Conservation (phyloP, 768 basidiomycete species). For the Podaxis sp. region DNA sequence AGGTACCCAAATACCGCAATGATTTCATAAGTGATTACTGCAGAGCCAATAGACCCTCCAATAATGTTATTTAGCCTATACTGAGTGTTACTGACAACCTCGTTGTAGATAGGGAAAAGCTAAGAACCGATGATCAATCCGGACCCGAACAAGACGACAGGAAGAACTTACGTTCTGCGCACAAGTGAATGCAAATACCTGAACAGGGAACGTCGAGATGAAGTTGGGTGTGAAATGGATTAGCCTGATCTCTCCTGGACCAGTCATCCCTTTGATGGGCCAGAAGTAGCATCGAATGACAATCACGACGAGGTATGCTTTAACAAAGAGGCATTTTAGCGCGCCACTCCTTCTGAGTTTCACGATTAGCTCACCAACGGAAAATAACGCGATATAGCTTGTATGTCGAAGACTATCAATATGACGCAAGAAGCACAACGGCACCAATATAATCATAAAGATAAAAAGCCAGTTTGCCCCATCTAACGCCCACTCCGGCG, state of each 20-base stretch:
- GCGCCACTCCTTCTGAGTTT: not conserved
- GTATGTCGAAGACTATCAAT: slow-evolving; percentile 87
- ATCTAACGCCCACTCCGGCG: slow-evolving; percentile 72
- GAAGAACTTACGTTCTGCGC: slow-evolving; percentile 73
- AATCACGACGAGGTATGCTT: slow-evolving; percentile 75
- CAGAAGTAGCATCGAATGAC: slow-evolving; percentile 78
- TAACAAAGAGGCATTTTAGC: not conserved
- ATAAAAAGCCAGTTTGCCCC: slow-evolving; percentile 82
- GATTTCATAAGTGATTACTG: slow-evolving; percentile 80
- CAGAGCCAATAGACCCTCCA: slow-evolving; percentile 79
- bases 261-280: slow-evolving; percentile 60
- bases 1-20: slow-evolving; percentile 89
- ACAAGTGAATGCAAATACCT: slow-evolving; percentile 91
- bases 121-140: slow-evolving; percentile 24
- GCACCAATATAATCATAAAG: slow-evolving; percentile 72
- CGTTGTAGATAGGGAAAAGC: slow-evolving; percentile 94
- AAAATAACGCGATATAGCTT: slow-evolving; percentile 87
- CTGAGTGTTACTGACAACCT: slow-evolving; percentile 79
- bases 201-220: slow-evolving; percentile 86
- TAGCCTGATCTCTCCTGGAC: slow-evolving; percentile 62
- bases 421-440: slow-evolving; percentile 77
- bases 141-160: not conserved
- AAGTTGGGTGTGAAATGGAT: slow-evolving; percentile 76
- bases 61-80: slow-evolving; percentile 84
- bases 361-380: slow-evolving; percentile 61